phyloP scores from a whole-genome alignment of 768 basidiomycete species.

The Chiua virens region DNA sequence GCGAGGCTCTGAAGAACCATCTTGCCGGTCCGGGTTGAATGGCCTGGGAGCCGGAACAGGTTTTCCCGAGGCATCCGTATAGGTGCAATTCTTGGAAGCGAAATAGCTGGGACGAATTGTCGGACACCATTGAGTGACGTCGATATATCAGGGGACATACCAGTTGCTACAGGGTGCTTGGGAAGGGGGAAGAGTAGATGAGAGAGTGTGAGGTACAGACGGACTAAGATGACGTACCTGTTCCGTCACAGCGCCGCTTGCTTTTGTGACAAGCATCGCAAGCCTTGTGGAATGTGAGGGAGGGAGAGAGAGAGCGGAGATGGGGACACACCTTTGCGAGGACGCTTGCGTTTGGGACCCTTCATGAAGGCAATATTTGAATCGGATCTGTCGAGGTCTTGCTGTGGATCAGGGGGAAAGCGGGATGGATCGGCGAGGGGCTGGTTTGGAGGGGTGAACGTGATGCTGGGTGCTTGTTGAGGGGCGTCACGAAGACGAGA shows the following conservation, averaged over 20 bases:
- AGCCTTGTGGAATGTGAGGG: constrained; percentile 39
- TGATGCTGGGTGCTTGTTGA: constrained; percentile 18
- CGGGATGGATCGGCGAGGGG: constrained; percentile 21
- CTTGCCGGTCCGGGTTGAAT: constrained; percentile 42
- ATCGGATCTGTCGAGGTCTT: constrained; percentile 31
- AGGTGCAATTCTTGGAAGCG: constrained; percentile 78
- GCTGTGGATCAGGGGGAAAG: constrained; percentile 17
- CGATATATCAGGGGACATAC: constrained; percentile 36
- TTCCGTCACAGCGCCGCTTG: constrained; percentile 83
- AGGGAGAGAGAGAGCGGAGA: neutral
- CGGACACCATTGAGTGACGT: neutral
- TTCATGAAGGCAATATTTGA: constrained; percentile 46
- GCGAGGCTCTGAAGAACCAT: constrained; percentile 27
- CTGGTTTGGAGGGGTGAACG: constrained; percentile 23
- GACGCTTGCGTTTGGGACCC: constrained; percentile 52
- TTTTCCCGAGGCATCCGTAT: constrained; percentile 77
- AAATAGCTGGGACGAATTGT: constrained; percentile 54
- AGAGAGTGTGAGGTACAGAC: constrained; percentile 3
- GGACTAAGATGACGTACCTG: constrained; percentile 46
- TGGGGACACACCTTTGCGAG: constrained; percentile 45
- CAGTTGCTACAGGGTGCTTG: constrained; percentile 82
- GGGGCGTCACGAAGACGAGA: constrained; percentile 24
- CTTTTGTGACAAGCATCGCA: constrained; percentile 86
- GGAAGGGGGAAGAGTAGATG: constrained; percentile 9
- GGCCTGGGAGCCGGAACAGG: constrained; percentile 72